Evolutionary conservation across 371 early-diverging fungal species (phyloP).

Genomic region (Chytridiales sp.): DNA sequence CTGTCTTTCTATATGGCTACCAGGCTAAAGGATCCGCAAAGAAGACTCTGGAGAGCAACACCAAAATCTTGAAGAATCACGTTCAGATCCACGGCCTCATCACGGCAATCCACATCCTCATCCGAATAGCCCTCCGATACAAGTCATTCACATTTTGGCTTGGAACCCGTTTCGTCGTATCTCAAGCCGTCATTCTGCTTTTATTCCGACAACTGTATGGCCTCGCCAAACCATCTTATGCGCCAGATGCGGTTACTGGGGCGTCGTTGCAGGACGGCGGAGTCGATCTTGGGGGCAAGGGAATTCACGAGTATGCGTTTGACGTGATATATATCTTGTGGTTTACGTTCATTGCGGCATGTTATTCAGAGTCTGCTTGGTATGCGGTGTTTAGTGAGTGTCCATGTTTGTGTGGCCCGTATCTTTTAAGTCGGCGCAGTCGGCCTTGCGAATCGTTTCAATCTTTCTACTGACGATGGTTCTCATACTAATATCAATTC

Average conservation of each 20-base stretch:
- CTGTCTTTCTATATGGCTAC: too few relatives aligned
- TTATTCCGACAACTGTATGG: slow-evolving; percentile 13
- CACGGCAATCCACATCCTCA: background rate
- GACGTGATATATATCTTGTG: slow-evolving; percentile 29
- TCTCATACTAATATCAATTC: too few relatives aligned
- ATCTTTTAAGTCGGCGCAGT: too few relatives aligned
- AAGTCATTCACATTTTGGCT: slow-evolving; percentile 4
- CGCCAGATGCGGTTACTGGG: slow-evolving; percentile 1
- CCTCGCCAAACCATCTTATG: slow-evolving; percentile 2
- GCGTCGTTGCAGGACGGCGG: slow-evolving; percentile 19
- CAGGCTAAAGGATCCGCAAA: slow-evolving; percentile 27
- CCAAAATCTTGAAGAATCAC: slow-evolving; percentile 12
- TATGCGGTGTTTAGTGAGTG: too few relatives aligned
- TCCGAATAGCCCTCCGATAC: slow-evolving; percentile 7
- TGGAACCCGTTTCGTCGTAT: background rate
- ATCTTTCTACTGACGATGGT: too few relatives aligned
- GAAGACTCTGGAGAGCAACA: slow-evolving; percentile 17
- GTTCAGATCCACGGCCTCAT: slow-evolving; percentile 1
- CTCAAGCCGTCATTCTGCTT: slow-evolving; percentile 4
- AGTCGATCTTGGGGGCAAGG: slow-evolving; percentile 16
- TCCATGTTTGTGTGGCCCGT: too few relatives aligned
- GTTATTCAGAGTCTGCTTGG: too few relatives aligned
- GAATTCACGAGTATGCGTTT: slow-evolving; percentile 23
- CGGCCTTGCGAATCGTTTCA: too few relatives aligned
- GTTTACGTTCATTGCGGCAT: too few relatives aligned